Conservation (phyloP, 495 filamentous ascomycete genomes). For the Penicillium soppii region DNA sequence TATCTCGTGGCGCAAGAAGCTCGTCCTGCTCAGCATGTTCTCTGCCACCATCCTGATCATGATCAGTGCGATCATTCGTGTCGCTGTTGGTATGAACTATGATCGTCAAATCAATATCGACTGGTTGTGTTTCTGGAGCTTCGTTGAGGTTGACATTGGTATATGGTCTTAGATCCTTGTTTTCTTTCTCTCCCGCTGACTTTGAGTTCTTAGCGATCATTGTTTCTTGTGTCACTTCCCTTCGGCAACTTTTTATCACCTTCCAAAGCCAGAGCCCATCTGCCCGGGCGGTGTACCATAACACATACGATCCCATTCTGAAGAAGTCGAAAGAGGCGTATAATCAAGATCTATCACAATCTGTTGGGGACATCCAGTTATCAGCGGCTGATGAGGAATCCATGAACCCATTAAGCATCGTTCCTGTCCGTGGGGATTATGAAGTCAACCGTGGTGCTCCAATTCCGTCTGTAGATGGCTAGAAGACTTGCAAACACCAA, state of each 20-base stretch:
- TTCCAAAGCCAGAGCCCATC: slow-evolving; percentile 1
- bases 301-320: not conserved
- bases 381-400: not conserved
- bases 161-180: not conserved
- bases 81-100: slow-evolving; percentile 14
- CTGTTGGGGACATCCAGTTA: not conserved
- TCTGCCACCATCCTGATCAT: slow-evolving; percentile 24
- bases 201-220: slow-evolving; percentile 5
- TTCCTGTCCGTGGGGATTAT: slow-evolving; percentile 11
- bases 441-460: not conserved
- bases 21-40: slow-evolving; percentile 22
- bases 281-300: not conserved
- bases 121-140: slow-evolving; percentile 30
- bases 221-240: slow-evolving; percentile 13
- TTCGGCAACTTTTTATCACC: slow-evolving; percentile 10
- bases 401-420: slow-evolving; percentile 1
- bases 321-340: not conserved
- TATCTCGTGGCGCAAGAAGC: slow-evolving; percentile 20
- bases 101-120: slow-evolving; percentile 16
- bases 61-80: slow-evolving; percentile 23
- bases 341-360: not conserved
- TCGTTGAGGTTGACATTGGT: slow-evolving; percentile 26
- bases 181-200: not conserved
- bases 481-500: not conserved
- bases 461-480: not conserved